Percentiles rank a stretch among this genome's conserved stretches.
phyloP scores from a whole-genome alignment of 2,329 filamentous ascomycete genomes.

The Hawksworthiomyces lignivorus region DNA sequence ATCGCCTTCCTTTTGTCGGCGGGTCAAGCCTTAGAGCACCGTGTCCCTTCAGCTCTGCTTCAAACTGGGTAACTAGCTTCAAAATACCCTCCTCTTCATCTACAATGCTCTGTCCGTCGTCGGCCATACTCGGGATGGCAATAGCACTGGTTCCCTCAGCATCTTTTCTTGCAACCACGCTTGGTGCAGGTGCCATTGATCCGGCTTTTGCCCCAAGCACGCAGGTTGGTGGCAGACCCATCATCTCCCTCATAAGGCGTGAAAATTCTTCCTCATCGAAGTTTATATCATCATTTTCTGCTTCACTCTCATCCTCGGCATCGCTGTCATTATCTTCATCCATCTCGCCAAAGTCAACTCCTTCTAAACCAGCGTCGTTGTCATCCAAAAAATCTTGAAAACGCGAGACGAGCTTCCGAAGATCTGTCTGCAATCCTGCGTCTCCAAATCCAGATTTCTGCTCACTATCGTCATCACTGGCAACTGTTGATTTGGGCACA shows the following conservation, averaged over 20 bases:
- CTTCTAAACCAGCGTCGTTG: conserved; percentile 71
- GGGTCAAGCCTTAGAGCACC: conserved; percentile 55
- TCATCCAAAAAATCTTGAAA: conserved; percentile 91
- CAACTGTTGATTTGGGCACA: too few relatives aligned
- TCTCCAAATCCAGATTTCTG: conserved; percentile 50
- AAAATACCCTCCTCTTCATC: conserved; percentile 46
- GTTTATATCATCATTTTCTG: conserved; percentile 59
- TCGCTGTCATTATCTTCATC: conserved; percentile 54
- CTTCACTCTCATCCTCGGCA: conserved; percentile 43
- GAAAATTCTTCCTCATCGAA: conserved; percentile 83
- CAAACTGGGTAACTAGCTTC: conserved; percentile 61
- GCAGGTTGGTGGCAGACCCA: conserved; percentile 49
- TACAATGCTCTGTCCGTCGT: conserved; percentile 19
- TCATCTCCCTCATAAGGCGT: conserved; percentile 86
- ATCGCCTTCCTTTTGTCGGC: conserved; percentile 21
- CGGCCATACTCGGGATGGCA: background rate
- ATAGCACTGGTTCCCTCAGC: background rate
- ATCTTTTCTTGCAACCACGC: background rate
- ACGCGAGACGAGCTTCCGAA: conserved; percentile 86
- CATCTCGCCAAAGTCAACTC: conserved; percentile 65
- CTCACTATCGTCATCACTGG: background rate
- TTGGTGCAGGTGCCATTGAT: background rate
- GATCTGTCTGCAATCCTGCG: conserved; percentile 59
- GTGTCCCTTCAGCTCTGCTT: conserved; percentile 61
- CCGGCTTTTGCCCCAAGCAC: background rate